phyloP scores from a whole-genome alignment of 2,329 filamentous ascomycete genomes.

The Pseudomassariella vexata region DNA sequence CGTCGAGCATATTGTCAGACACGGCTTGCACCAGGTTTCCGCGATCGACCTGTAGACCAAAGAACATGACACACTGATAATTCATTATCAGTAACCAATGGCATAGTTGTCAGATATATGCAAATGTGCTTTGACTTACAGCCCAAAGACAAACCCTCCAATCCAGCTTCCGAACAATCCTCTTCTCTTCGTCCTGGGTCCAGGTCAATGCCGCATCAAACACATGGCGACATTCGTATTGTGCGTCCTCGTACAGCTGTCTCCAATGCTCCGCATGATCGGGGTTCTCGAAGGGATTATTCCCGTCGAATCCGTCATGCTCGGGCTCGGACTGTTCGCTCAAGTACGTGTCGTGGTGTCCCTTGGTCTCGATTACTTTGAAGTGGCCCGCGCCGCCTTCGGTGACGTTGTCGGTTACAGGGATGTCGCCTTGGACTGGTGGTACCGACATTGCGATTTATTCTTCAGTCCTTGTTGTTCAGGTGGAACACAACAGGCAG shows the following conservation, averaged over 20 bases:
- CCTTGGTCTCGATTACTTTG: constrained; percentile 1
- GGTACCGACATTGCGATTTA: constrained; percentile 5
- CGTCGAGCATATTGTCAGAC: constrained; percentile 55
- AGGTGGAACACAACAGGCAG: no score
- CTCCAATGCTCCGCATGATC: constrained; percentile 25
- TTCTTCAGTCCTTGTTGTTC: no score
- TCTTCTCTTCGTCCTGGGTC: constrained; percentile 47
- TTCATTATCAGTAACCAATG: constrained; percentile 6
- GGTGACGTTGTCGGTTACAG: constrained; percentile 1
- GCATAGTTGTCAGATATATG: no score
- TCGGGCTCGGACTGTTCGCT: constrained; percentile 3
- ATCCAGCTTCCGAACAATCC: constrained; percentile 41
- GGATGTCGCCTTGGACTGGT: constrained; percentile 2
- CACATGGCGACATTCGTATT: constrained; percentile 49
- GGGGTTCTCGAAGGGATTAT: constrained; percentile 25
- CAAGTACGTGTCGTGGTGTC: background rate
- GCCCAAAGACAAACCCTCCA: constrained; percentile 34
- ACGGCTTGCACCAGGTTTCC: constrained; percentile 54
- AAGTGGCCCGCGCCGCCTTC: constrained; percentile 3
- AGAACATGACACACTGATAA: constrained; percentile 49
- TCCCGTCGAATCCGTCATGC: constrained; percentile 3
- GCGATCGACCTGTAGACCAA: constrained; percentile 55
- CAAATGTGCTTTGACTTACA: constrained; percentile 20
- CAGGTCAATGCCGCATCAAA: constrained; percentile 49
- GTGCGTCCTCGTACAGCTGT: constrained; percentile 25